phyloP scores from a whole-genome alignment of 1,284 basidiomycete genomes.

The Cryptococcus jaspeensis region DNA sequence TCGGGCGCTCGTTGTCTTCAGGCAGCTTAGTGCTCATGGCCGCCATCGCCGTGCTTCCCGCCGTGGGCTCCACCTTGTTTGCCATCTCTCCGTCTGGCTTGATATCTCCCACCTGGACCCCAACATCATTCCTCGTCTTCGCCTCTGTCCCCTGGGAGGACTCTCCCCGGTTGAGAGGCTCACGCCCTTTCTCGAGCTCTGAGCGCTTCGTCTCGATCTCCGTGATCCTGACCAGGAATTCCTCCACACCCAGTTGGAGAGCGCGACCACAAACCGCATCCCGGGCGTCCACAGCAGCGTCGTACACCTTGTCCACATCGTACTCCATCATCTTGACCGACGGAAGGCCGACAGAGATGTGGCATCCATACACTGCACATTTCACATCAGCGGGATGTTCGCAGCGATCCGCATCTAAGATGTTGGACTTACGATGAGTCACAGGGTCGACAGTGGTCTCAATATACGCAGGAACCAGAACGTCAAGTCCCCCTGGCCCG shows the following conservation, averaged over 20 bases:
- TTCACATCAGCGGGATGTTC: background rate
- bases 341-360: constrained; percentile 8
- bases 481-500: constrained; percentile 2
- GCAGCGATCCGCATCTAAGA: background rate
- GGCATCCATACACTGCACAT: constrained; percentile 15
- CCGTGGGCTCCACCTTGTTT: no score
- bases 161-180: no score
- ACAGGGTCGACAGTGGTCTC: constrained; percentile 1
- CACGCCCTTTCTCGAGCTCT: no score
- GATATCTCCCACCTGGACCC: no score
- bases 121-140: no score
- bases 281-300: constrained; percentile 10
- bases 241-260: constrained; percentile 17
- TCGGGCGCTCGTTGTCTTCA: no score
- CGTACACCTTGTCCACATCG: constrained; percentile 8
- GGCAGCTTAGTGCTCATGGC: no score
- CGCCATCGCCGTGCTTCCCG: no score
- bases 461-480: constrained; percentile 2
- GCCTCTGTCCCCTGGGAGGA: no score
- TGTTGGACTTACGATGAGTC: constrained; percentile 6
- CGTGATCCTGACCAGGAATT: constrained; percentile 11
- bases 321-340: constrained; percentile 10
- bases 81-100: no score
- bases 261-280: constrained; percentile 17
- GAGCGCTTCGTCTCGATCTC: no score